Evolutionary conservation across 1,139 yeast species (phyloP).

Genomic region (Pichia sp.): DNA sequence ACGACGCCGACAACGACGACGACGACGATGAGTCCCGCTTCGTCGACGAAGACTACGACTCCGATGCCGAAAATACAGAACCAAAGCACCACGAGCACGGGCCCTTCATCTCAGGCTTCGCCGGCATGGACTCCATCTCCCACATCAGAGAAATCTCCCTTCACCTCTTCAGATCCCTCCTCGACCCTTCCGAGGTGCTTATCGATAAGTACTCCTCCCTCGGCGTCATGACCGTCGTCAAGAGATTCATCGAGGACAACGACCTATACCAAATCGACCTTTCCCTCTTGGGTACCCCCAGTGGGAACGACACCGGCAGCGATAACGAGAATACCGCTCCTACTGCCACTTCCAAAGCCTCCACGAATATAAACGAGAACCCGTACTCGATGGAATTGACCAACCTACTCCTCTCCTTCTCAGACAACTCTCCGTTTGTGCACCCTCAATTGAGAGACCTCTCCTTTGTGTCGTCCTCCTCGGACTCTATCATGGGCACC

Average conservation of each 20-base stretch:
- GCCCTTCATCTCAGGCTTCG: conserved; percentile 54
- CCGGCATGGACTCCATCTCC: conserved; percentile 39
- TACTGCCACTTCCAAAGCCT: background rate
- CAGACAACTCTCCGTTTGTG: conserved; percentile 14
- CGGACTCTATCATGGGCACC: conserved; percentile 20
- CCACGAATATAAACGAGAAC: background rate
- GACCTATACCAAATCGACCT: conserved; percentile 20
- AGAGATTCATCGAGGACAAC: conserved; percentile 29
- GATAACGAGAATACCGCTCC: background rate
- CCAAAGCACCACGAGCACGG: conserved; percentile 37
- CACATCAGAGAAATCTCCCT: conserved; percentile 44
- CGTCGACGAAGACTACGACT: conserved; percentile 19
- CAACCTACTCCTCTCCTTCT: conserved; percentile 18
- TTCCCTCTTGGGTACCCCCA: conserved; percentile 17
- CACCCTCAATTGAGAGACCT: conserved; percentile 14
- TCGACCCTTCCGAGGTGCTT: conserved; percentile 52
- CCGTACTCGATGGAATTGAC: conserved; percentile 18
- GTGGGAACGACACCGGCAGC: background rate
- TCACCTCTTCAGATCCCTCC: conserved; percentile 44
- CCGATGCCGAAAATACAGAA: conserved; percentile 36
- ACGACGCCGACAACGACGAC: conserved; percentile 16
- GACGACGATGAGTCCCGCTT: background rate
- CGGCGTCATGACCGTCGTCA: conserved; percentile 34
- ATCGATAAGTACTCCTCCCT: conserved; percentile 47
- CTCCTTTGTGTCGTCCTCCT: conserved; percentile 8